phyloP scores from a whole-genome alignment of 805 yeast species.

The Candida xiaguanensis region DNA sequence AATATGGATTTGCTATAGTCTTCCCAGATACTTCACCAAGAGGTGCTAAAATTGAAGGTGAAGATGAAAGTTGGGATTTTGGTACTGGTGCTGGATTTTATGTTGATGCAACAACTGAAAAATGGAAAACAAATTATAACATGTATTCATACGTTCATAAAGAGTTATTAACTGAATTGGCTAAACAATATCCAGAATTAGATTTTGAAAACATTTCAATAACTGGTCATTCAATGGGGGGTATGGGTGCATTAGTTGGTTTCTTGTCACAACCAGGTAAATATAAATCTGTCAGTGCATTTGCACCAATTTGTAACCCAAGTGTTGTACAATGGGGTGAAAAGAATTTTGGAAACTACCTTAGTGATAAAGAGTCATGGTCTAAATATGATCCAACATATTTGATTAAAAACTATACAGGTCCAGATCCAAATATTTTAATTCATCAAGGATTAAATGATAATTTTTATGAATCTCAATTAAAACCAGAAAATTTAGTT shows the following conservation, averaged over 20 bases:
- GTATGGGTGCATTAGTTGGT: conserved; percentile 81
- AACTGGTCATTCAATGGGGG: conserved; percentile 99
- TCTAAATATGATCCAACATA: conserved; percentile 78
- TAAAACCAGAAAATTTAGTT: conserved; percentile 71
- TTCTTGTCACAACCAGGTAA: conserved; percentile 63
- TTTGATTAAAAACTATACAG: conserved; percentile 54
- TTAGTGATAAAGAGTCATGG: conserved; percentile 70
- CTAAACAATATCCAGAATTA: conserved; percentile 40
- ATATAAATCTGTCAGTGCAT: conserved; percentile 81
- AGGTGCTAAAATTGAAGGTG: conserved; percentile 74
- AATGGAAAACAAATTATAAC: conserved; percentile 69
- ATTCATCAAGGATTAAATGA: conserved; percentile 83
- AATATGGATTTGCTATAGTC: conserved; percentile 81
- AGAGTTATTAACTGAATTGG: conserved; percentile 61
- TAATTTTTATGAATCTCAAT: conserved; percentile 66
- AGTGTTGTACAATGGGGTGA: conserved; percentile 79
- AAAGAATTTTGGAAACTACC: conserved; percentile 75
- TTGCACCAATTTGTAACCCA: conserved; percentile 88
- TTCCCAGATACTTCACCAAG: conserved; percentile 98
- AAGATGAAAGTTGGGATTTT: conserved; percentile 80
- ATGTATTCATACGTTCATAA: conserved; percentile 82
- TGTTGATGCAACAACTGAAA: conserved; percentile 73
- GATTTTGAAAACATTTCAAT: conserved; percentile 68
- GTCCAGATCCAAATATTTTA: conserved; percentile 53
- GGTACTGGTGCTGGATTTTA: conserved; percentile 97